phyloP scores from a whole-genome alignment of 306 rosid genomes.

The Castanopsis chinensis region DNA sequence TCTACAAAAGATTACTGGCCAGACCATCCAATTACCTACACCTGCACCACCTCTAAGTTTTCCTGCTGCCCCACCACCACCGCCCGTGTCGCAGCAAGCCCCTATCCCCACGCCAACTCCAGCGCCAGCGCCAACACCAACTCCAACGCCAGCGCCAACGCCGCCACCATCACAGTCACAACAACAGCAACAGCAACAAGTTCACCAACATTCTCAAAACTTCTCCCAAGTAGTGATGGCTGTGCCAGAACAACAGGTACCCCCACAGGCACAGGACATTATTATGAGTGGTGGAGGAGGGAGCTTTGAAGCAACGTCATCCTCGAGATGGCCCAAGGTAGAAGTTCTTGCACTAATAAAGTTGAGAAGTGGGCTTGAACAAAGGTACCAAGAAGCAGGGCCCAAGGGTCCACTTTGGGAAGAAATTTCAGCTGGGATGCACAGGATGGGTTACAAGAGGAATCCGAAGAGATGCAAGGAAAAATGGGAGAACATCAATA shows the following conservation, averaged over 20 bases:
- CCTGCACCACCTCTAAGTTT: constrained; percentile 13
- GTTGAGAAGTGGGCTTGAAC: constrained; percentile 41
- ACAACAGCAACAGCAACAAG: constrained; percentile 1
- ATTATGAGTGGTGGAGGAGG: constrained; percentile 20
- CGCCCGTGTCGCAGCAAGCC: background rate
- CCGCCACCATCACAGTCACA: background rate
- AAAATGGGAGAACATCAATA: constrained; percentile 46
- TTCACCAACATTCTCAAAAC: constrained; percentile 2
- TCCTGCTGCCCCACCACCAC: constrained; percentile 4
- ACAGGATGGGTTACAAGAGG: constrained; percentile 34
- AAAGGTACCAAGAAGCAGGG: constrained; percentile 39
- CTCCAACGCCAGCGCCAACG: background rate
- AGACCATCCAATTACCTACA: constrained; percentile 37
- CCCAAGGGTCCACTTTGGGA: constrained; percentile 59
- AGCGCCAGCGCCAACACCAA: background rate
- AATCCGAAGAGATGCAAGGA: constrained; percentile 32
- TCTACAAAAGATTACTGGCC: constrained; percentile 47
- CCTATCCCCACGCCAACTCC: constrained; percentile 14
- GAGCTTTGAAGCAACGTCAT: constrained; percentile 6
- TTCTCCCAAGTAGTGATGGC: constrained; percentile 1
- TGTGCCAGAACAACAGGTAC: constrained; percentile 19
- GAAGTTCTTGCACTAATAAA: constrained; percentile 45
- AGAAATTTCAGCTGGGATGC: constrained; percentile 36
- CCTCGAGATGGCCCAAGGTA: constrained; percentile 50
- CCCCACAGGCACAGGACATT: background rate